Percentiles rank a stretch among this genome's conserved stretches.
Conservation (phyloP, 2,329 filamentous ascomycete genomes). For the Epichloe hybrida region DNA sequence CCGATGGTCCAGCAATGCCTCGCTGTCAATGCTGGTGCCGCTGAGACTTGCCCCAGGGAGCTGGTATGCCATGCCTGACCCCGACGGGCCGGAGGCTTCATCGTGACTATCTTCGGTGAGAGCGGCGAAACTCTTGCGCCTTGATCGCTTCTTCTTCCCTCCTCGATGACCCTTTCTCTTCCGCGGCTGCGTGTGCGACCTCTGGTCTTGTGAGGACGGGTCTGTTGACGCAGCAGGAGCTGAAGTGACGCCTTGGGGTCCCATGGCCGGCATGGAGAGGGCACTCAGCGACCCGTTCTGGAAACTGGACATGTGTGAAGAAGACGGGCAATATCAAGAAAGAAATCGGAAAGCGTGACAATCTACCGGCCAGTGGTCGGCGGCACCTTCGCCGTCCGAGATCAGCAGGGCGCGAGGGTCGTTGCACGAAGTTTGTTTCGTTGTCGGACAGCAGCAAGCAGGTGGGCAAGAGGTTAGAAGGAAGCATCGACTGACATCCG, state of each 20-base stretch:
- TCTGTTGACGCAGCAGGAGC: conserved; percentile 5
- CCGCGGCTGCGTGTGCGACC: conserved; percentile 24
- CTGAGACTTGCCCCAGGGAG: conserved; percentile 49
- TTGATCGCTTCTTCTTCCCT: conserved; percentile 62
- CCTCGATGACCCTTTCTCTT: conserved; percentile 60
- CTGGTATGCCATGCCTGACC: conserved; percentile 38
- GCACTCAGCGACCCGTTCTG: conserved; percentile 16
- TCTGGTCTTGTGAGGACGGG: conserved; percentile 4
- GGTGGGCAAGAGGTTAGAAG: not conserved
- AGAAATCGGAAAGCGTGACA: not conserved
- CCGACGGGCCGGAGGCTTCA: conserved; percentile 19
- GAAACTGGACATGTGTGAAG: conserved; percentile 18
- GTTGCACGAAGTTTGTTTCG: not conserved
- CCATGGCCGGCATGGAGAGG: conserved; percentile 5
- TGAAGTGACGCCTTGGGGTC: conserved; percentile 4
- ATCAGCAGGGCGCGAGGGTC: not conserved
- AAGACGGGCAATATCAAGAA: not conserved
- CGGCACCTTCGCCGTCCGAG: not conserved
- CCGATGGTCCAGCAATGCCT: conserved; percentile 78
- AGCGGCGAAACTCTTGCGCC: conserved; percentile 69
- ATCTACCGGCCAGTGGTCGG: not conserved
- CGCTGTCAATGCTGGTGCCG: conserved; percentile 78
- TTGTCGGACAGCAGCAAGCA: not conserved
- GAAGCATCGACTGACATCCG: not conserved
- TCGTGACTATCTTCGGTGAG: conserved; percentile 40